Conservation (phyloP, 805 yeast species). For the Priceomyces medius region DNA sequence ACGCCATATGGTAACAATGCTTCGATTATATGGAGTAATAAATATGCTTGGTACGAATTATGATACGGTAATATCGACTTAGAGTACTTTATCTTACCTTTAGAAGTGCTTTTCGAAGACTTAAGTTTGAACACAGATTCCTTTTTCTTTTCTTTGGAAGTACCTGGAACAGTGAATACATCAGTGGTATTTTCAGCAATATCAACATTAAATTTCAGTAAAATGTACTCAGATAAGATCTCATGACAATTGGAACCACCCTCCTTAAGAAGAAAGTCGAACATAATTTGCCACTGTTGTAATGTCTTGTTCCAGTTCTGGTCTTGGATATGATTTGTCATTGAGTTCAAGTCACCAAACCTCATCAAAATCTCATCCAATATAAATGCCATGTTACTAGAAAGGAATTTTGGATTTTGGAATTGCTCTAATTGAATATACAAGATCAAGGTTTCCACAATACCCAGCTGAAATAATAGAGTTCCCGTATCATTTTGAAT, state of each 20-base stretch:
- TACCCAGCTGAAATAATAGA: conserved; percentile 27
- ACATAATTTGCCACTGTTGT: conserved; percentile 26
- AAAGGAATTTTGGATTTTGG: conserved; percentile 36
- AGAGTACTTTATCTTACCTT: conserved; percentile 15
- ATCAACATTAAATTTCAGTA: conserved; percentile 23
- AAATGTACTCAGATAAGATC: conserved; percentile 30
- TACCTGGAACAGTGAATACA: background rate
- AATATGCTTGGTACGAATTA: conserved; percentile 34
- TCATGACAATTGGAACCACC: conserved; percentile 39
- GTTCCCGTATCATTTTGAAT: conserved; percentile 19
- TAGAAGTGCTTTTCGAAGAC: conserved; percentile 14
- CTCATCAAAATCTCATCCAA: conserved; percentile 30
- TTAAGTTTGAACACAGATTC: conserved; percentile 31
- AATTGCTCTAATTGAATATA: conserved; percentile 42
- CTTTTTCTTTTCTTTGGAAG: conserved; percentile 14
- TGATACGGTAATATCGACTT: conserved; percentile 26
- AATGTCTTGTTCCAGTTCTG: conserved; percentile 31
- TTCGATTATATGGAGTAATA: conserved; percentile 30
- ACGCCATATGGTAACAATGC: conserved; percentile 36
- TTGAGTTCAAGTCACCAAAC: conserved; percentile 23
- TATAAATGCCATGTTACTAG: conserved; percentile 24
- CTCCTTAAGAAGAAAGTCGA: conserved; percentile 34
- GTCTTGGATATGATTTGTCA: conserved; percentile 29
- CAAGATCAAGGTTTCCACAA: conserved; percentile 32
- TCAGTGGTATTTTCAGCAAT: background rate